phyloP scores from a whole-genome alignment of 495 filamentous ascomycete species.

The Xylaria scruposa region DNA sequence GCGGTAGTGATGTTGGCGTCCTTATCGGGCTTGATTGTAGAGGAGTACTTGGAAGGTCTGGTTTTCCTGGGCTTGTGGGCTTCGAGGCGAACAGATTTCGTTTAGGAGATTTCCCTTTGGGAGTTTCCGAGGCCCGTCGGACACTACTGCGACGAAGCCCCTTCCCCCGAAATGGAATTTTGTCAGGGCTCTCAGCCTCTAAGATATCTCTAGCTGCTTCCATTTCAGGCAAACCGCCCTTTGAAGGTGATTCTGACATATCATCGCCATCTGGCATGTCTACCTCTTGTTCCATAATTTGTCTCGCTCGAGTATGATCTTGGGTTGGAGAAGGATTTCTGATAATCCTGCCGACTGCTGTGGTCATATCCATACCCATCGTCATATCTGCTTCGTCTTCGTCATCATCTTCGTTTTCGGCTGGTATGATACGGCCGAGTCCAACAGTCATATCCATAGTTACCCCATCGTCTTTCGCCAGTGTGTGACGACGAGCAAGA shows the following conservation, averaged over 20 bases:
- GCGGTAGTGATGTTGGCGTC: constrained; percentile 51
- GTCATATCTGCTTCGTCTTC: constrained; percentile 56
- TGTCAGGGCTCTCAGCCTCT: constrained; percentile 66
- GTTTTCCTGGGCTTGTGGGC: constrained; percentile 56
- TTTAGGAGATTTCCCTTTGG: constrained; percentile 40
- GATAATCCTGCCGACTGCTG: constrained; percentile 63
- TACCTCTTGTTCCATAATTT: constrained; percentile 65
- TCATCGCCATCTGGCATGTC: constrained; percentile 63
- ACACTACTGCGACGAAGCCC: constrained; percentile 59
- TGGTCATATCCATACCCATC: constrained; percentile 66
- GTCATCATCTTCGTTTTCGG: constrained; percentile 43
- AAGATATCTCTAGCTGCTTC: constrained; percentile 57
- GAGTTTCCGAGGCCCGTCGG: constrained; percentile 51
- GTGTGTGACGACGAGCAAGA: constrained; percentile 39
- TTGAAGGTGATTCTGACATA: constrained; percentile 54
- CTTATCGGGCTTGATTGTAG: constrained; percentile 60
- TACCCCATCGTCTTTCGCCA: constrained; percentile 43
- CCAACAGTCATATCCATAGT: constrained; percentile 78
- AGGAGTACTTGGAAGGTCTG: constrained; percentile 58
- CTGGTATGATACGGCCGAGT: constrained; percentile 69
- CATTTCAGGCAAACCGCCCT: constrained; percentile 42
- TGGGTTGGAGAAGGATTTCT: constrained; percentile 38
- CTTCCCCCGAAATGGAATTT: constrained; percentile 61
- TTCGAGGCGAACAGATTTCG: constrained; percentile 50
- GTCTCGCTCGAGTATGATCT: constrained; percentile 58